Evolutionary conservation across 768 basidiomycete genomes (phyloP).

Genomic region (Suillus alpinus): DNA sequence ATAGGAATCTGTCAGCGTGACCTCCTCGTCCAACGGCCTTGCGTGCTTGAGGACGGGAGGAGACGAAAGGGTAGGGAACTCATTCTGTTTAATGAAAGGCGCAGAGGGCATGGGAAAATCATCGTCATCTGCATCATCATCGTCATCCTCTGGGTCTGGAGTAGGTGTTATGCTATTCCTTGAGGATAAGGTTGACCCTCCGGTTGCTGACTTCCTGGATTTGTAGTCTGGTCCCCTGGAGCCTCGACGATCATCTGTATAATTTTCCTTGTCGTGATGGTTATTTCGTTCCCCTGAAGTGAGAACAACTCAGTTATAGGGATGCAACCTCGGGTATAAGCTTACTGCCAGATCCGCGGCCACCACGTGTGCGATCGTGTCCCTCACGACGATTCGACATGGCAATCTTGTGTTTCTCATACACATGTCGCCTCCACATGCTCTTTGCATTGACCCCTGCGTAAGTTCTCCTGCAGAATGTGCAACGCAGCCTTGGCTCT

Average conservation of each 20-base stretch:
- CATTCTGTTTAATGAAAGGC: constrained; percentile 24
- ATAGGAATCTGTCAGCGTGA: constrained; percentile 4
- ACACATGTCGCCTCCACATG: constrained; percentile 89
- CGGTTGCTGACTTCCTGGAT: constrained; percentile 8
- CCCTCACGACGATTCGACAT: constrained; percentile 84
- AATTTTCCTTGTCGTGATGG: constrained; percentile 31
- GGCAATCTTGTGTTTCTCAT: constrained; percentile 87
- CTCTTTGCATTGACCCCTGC: constrained; percentile 88
- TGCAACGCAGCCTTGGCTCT: constrained; percentile 77
- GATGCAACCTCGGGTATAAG: constrained; percentile 9
- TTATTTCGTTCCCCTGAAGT: constrained; percentile 51
- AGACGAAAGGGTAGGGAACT: constrained; percentile 19
- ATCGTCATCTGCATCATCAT: constrained; percentile 12
- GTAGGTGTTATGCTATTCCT: constrained; percentile 9
- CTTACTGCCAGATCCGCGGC: constrained; percentile 66
- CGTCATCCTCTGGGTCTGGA: constrained; percentile 6
- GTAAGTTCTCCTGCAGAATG: constrained; percentile 80
- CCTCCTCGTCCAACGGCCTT: background rate
- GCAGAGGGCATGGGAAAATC: constrained; percentile 14
- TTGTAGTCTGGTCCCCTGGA: constrained; percentile 21
- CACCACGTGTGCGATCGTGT: constrained; percentile 55
- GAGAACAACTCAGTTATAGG: constrained; percentile 19
- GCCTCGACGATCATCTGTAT: constrained; percentile 27
- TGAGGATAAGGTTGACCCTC: background rate
- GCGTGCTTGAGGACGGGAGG: constrained; percentile 12